Percentiles rank a stretch among this genome's conserved stretches.
Evolutionary conservation across 1,139 yeast species (phyloP).

Genomic region (Scheffersomyces titani): DNA sequence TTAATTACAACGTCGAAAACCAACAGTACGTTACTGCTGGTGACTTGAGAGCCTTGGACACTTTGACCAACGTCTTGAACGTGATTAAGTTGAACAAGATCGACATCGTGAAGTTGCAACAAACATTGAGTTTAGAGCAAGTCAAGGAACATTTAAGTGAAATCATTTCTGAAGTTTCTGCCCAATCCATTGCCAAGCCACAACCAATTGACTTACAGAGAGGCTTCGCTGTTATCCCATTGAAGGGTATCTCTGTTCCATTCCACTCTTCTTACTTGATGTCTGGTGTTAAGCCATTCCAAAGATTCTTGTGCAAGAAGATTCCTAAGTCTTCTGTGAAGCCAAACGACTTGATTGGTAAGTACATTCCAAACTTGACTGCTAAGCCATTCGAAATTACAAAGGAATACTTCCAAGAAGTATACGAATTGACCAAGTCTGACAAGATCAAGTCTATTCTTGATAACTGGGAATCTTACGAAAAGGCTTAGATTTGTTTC

Average conservation of each 20-base stretch:
- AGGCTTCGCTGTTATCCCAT: slow-evolving; percentile 97
- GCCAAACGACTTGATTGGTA: slow-evolving; percentile 89
- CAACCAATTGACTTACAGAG: slow-evolving; percentile 97
- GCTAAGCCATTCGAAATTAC: slow-evolving; percentile 96
- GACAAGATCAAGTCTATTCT: slow-evolving; percentile 86
- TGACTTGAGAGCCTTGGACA: slow-evolving; percentile 92
- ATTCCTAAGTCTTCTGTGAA: slow-evolving; percentile 93
- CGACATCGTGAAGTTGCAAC: slow-evolving; percentile 86
- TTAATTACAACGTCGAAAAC: slow-evolving; percentile 96
- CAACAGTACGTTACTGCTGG: slow-evolving; percentile 99
- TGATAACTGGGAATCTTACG: slow-evolving; percentile 94
- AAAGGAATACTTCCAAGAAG: slow-evolving; percentile 95
- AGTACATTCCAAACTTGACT: slow-evolving; percentile 97
- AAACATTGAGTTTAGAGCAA: slow-evolving; percentile 77
- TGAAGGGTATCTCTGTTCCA: slow-evolving; percentile 97
- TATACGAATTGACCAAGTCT: slow-evolving; percentile 85
- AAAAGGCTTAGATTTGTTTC: slow-evolving; percentile 34
- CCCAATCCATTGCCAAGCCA: slow-evolving; percentile 79
- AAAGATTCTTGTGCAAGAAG: slow-evolving; percentile 94
- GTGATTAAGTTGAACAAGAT: slow-evolving; percentile 91
- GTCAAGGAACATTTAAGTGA: slow-evolving; percentile 86
- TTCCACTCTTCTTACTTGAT: slow-evolving; percentile 97
- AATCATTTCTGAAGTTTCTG: slow-evolving; percentile 82
- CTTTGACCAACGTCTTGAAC: slow-evolving; percentile 89
- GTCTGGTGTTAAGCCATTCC: slow-evolving; percentile 99